Conservation (phyloP, 208 protist species). For the Phytomonas sp. region DNA sequence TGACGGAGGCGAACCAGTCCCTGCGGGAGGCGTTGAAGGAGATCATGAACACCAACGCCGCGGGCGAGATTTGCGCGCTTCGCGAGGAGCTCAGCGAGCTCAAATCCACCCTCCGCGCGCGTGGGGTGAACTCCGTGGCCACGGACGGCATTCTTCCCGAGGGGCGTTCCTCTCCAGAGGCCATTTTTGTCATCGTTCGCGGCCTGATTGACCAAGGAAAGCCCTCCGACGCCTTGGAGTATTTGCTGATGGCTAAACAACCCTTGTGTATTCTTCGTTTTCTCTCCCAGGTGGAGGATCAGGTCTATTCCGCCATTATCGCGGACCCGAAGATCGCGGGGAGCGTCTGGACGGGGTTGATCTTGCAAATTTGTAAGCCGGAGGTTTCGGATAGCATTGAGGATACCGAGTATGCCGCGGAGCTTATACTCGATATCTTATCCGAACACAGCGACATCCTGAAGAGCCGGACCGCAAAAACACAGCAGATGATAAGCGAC, state of each 20-base stretch:
- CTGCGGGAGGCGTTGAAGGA: slow-evolving; percentile 46
- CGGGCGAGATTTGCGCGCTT: slow-evolving; percentile 21
- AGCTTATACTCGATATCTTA: slow-evolving; percentile 60
- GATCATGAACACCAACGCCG: slow-evolving; percentile 34
- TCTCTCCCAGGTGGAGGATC: slow-evolving; percentile 27
- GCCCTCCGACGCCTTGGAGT: slow-evolving; percentile 30
- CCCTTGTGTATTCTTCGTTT: slow-evolving; percentile 37
- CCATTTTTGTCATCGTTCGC: slow-evolving; percentile 41
- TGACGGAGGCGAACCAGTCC: slow-evolving; percentile 54
- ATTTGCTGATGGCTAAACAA: slow-evolving; percentile 36
- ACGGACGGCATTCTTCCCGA: slow-evolving; percentile 19
- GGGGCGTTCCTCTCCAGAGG: slow-evolving; percentile 36
- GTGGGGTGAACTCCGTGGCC: slow-evolving; percentile 1
- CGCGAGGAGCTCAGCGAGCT: slow-evolving; percentile 5
- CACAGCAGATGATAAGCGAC: slow-evolving; percentile 34
- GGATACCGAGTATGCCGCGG: slow-evolving; percentile 34
- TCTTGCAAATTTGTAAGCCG: slow-evolving; percentile 30
- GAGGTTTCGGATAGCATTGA: slow-evolving; percentile 18
- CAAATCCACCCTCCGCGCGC: background rate
- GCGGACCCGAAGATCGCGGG: slow-evolving; percentile 27
- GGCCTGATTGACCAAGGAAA: slow-evolving; percentile 33
- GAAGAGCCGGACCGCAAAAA: slow-evolving; percentile 24
- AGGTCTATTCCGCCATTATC: slow-evolving; percentile 33
- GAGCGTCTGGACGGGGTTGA: slow-evolving; percentile 38
- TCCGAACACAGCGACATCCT: slow-evolving; percentile 55